Evolutionary conservation across 2,329 filamentous ascomycete species (phyloP), one percentile per base, ranked within the genome.

Genomic region (Stromatinia cepivora): DNA sequence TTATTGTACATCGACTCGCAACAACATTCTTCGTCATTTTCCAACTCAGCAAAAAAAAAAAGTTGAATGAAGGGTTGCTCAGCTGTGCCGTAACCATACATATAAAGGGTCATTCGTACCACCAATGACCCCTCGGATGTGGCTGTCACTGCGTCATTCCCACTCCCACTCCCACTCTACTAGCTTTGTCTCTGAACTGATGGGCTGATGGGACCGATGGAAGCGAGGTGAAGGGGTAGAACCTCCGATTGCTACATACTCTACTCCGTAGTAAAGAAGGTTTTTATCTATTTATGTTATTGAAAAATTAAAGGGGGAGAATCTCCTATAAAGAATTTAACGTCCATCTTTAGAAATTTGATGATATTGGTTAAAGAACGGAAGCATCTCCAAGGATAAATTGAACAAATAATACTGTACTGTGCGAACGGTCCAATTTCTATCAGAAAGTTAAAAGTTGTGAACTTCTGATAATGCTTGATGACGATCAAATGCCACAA

Each of bases 401-500:
- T 57, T 57, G 53, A 57, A n/a, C 20, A n/a, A 50, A 25, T 50
- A 11, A 58, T 36, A 56, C 13, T n/a, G 34, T 36, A 13, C 3
- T 42, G 39, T 42, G 4, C 11, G 11, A 4, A 13, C 36, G 11
- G 13, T 36, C 20, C 4, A 20, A 22, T 11, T 58, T 58, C 56
- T 42, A 25, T 58, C 56, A 58, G 34, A 58, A 58, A 57, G 39
- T 57, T 22, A 3, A 13, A n/a, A 36, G 31, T 36, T 11, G 54
- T 57, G 54, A 57, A 36, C 22, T 36, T 36, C 22, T 57, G 46
- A 36, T 34, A 22, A 57, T 57, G 54, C 22, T 25, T 46, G 58
- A 31, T 61, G 42, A 61, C 25, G 58, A 61, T 61, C 58, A 36
- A 61, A 46, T 61, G 58, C 58, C 58, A 61, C 54, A 42, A 61